A percentile compares a stretch with the other conserved stretches of the same genome.
Conservation (phyloP, 441 rosid genomes). For the Melastoma candidum region DNA sequence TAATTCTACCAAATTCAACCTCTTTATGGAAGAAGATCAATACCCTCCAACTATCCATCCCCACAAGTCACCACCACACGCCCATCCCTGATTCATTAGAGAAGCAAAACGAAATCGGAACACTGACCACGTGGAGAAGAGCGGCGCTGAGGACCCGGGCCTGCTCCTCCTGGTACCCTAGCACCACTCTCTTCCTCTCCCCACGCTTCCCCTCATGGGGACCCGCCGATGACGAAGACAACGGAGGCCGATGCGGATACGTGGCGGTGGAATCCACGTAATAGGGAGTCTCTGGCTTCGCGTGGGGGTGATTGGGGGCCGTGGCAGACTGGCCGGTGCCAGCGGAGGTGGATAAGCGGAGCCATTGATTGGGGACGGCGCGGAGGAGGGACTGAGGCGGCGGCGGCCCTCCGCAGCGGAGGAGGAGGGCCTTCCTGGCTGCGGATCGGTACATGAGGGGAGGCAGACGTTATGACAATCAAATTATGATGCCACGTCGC, state of each 20-base stretch:
- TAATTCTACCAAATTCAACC: too few relatives aligned
- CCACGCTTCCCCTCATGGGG: conserved; percentile 23
- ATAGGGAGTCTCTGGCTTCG: conserved; percentile 14
- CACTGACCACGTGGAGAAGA: conserved; percentile 68
- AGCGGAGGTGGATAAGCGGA: too few relatives aligned
- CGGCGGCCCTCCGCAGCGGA: too few relatives aligned
- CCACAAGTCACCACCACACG: background rate
- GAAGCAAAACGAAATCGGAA: background rate
- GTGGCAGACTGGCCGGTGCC: too few relatives aligned
- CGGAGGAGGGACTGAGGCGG: too few relatives aligned
- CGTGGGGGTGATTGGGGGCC: conserved; percentile 2
- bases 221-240: conserved; percentile 21
- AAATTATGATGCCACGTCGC: too few relatives aligned
- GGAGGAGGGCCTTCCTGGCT: too few relatives aligned
- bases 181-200: conserved; percentile 36
- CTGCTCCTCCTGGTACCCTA: conserved; percentile 65
- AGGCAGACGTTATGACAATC: too few relatives aligned
- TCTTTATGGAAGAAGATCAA: too few relatives aligned
- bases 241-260: conserved; percentile 10
- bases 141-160: conserved; percentile 71
- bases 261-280: conserved; percentile 24
- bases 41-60: too few relatives aligned
- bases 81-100: background rate
- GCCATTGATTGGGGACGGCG: too few relatives aligned
- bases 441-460: too few relatives aligned